These are phyloP conservation scores for Talaromyces sp. DNA, from an alignment of 2,329 filamentous ascomycete species.

Conservation along the genomic window DNA sequence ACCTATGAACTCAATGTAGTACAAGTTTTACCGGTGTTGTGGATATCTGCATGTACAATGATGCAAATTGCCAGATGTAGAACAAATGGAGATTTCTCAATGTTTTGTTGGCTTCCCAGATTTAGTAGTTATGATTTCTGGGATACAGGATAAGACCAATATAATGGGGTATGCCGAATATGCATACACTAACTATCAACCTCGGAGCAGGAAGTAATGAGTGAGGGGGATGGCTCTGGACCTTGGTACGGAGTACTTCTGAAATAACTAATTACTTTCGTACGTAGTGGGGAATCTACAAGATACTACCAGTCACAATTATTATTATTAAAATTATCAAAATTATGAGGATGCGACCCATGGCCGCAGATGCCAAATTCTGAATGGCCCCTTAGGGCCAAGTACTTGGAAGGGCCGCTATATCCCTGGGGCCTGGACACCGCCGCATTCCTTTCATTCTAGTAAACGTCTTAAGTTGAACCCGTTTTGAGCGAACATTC, in stretches of 20 bases:
- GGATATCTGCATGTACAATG: not conserved
- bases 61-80: not conserved
- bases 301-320: not conserved
- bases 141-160: not conserved
- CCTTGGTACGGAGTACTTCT: too few relatives aligned
- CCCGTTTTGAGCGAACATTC: not conserved
- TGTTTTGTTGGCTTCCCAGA: not conserved
- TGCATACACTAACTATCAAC: too few relatives aligned
- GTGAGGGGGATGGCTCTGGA: not conserved
- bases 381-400: not conserved
- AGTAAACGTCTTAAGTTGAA: not conserved
- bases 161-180: too few relatives aligned
- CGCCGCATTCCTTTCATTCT: too few relatives aligned
- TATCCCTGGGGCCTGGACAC: not conserved
- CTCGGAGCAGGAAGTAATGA: not conserved
- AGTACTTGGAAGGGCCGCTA: not conserved
- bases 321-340: not conserved
- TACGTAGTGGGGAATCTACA: too few relatives aligned
- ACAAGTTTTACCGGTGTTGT: not conserved
- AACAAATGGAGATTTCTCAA: not conserved
- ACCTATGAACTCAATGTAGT: too few relatives aligned
- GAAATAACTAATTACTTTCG: too few relatives aligned
- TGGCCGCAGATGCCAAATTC: too few relatives aligned
- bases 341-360: too few relatives aligned
- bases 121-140: not conserved